These are phyloP conservation scores for Brassica carinata DNA, from an alignment of 345 rosid genomes.

Conservation along the genomic window DNA sequence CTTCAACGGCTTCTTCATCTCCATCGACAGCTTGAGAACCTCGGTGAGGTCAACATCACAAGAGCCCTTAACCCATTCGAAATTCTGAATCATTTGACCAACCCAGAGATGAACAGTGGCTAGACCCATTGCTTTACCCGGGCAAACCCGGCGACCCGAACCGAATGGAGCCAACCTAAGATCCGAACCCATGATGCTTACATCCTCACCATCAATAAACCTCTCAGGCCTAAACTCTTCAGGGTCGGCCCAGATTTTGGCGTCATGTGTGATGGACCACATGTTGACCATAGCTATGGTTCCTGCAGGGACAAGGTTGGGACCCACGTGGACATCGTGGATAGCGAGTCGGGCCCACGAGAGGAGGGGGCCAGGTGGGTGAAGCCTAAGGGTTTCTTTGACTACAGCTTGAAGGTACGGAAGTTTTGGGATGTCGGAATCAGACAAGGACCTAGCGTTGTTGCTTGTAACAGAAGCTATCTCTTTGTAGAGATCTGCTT, in stretches of 20 bases:
- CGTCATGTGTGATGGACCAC: constrained; percentile 88
- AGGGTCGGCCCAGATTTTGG: constrained; percentile 54
- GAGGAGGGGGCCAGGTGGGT: constrained; percentile 90
- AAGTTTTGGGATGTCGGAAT: constrained; percentile 59
- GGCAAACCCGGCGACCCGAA: constrained; percentile 70
- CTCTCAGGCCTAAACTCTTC: constrained; percentile 63
- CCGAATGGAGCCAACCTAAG: constrained; percentile 74
- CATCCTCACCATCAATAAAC: constrained; percentile 54
- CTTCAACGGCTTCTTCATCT: constrained; percentile 59
- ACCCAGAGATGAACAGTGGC: constrained; percentile 63
- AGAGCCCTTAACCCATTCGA: constrained; percentile 48
- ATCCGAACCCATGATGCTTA: constrained; percentile 62
- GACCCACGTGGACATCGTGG: constrained; percentile 64
- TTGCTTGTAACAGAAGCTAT: constrained; percentile 52
- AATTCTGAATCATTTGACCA: constrained; percentile 55
- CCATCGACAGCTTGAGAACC: constrained; percentile 59
- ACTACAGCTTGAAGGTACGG: constrained; percentile 67
- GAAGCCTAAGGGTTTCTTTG: constrained; percentile 75
- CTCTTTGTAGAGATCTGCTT: constrained; percentile 63
- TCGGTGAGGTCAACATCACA: constrained; percentile 53
- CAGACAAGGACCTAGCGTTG: constrained; percentile 39
- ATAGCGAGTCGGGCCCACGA: constrained; percentile 88
- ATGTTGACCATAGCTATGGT: constrained; percentile 92
- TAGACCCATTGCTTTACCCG: constrained; percentile 68
- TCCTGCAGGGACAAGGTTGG: constrained; percentile 66